Conservation (phyloP, 345 rosid genomes). For the Gossypium raimondii region DNA sequence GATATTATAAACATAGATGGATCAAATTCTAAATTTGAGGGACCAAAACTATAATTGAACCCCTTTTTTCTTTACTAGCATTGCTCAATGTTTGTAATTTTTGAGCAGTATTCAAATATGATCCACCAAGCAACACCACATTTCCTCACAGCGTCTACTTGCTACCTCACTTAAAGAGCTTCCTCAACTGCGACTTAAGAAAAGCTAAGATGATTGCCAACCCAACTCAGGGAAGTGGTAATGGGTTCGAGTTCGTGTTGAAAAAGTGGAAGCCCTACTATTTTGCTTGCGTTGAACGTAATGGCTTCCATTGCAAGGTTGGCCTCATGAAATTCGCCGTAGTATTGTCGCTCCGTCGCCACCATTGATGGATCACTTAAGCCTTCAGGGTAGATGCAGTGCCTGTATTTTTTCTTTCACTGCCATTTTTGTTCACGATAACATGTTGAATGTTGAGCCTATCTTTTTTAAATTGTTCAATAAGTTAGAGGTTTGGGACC, state of each 20-base stretch:
- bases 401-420: not conserved
- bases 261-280: constrained; percentile 41
- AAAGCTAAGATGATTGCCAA: constrained; percentile 49
- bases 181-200: constrained; percentile 40
- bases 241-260: constrained; percentile 57
- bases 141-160: constrained; percentile 62
- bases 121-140: constrained; percentile 43
- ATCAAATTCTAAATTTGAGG: no score
- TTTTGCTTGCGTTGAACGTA: constrained; percentile 63
- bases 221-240: constrained; percentile 45
- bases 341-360: constrained; percentile 34
- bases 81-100: no score
- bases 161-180: constrained; percentile 45
- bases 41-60: no score
- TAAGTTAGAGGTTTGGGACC: not conserved
- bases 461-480: not conserved
- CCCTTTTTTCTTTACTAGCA: no score
- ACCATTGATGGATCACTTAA: not conserved
- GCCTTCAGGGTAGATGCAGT: constrained; percentile 4
- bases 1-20: no score
- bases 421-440: not conserved
- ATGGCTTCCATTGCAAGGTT: constrained; percentile 56
- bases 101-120: constrained; percentile 66
- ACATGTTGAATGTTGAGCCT: not conserved
- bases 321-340: constrained; percentile 67